These are phyloP conservation scores for Kokia cookei DNA, from an alignment of 441 rosid genomes.

Conservation along the genomic window DNA sequence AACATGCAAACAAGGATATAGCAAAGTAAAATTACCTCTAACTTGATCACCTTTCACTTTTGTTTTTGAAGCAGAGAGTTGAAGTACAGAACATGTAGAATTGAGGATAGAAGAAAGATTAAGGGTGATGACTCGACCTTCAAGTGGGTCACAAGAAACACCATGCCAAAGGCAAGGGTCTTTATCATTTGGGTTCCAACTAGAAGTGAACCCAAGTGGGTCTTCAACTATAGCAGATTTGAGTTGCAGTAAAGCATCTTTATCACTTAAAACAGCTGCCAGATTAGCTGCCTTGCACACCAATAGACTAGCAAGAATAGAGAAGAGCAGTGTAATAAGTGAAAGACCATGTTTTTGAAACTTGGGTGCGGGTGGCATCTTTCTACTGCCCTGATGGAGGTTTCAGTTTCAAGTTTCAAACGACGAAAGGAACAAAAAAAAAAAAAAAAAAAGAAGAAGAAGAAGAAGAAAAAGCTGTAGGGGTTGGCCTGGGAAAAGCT, in stretches of 20 bases:
- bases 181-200: slow-evolving; percentile 33
- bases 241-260: slow-evolving; percentile 3
- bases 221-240: slow-evolving; percentile 1
- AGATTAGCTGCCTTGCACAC: slow-evolving; percentile 6
- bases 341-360: neutral
- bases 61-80: slow-evolving; percentile 13
- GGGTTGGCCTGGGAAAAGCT: slow-evolving; percentile 1
- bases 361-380: slow-evolving; percentile 4
- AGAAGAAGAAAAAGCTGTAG: neutral
- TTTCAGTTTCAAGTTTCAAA: neutral
- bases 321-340: neutral
- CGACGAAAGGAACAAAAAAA: neutral
- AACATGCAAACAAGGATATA: slow-evolving; percentile 38
- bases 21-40: slow-evolving; percentile 26
- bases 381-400: neutral
- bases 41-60: neutral
- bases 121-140: slow-evolving; percentile 36
- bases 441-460: neutral
- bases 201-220: slow-evolving; percentile 15
- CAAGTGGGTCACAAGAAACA: slow-evolving; percentile 39
- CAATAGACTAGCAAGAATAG: neutral
- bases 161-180: slow-evolving; percentile 47
- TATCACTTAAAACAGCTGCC: slow-evolving; percentile 3
- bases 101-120: slow-evolving; percentile 33
- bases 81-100: slow-evolving; percentile 18